Percentiles rank a stretch among this genome's conserved stretches.
Conservation (phyloP, 2,329 filamentous ascomycete species). For the Herpotrichia juniperi region DNA sequence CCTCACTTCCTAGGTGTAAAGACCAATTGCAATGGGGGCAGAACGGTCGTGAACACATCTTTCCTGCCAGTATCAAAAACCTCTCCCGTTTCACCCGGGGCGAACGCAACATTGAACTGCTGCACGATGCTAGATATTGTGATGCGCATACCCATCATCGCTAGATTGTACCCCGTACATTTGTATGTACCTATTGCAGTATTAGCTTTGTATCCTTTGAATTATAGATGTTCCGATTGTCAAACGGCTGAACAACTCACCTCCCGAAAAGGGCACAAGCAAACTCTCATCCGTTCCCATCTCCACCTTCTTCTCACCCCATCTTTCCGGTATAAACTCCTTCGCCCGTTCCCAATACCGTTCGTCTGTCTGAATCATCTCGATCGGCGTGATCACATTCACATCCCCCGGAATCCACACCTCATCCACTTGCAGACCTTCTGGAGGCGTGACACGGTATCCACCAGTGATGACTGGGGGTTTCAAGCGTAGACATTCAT, state of each 20-base stretch:
- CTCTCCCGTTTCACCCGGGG: no score
- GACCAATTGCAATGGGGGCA: no score
- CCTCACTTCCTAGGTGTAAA: no score
- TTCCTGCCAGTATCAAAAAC: no score
- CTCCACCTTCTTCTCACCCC: conserved; percentile 14
- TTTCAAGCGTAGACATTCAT: conserved; percentile 47
- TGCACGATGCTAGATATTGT: neutral
- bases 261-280: neutral
- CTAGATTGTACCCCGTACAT: neutral
- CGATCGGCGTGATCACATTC: conserved; percentile 13
- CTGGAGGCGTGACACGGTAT: conserved; percentile 45
- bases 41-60: no score
- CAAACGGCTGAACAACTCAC: no score
- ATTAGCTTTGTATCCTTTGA: neutral
- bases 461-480: conserved; percentile 43
- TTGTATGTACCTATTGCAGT: neutral
- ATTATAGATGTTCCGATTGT: no score
- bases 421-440: conserved; percentile 34
- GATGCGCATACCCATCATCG: neutral
- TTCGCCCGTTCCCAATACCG: conserved; percentile 14
- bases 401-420: conserved; percentile 17
- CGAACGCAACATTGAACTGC: neutral
- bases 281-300: conserved; percentile 17
- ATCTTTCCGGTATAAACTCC: conserved; percentile 22
- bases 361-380: conserved; percentile 30